Evolutionary conservation across 148 eudicot species (phyloP), one percentile per base, ranked within the genome.

Genomic region (Fagopyrum tataricum): DNA sequence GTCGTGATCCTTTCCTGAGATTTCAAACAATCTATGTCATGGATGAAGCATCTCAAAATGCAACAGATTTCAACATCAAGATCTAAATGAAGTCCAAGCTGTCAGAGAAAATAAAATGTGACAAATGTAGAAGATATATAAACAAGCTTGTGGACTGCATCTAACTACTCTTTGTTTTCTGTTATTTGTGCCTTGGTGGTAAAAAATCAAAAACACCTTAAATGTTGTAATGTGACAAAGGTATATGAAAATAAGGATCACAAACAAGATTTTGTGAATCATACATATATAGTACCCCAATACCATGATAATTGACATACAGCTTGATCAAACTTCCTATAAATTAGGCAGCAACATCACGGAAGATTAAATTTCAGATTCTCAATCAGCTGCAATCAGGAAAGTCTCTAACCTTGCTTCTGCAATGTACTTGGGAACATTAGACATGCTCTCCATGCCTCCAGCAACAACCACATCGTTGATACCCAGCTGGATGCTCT

Each of bases 381-480:
- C 2, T 24, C 41, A 64, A 13, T 55, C 10, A 55, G 61, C 26
- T 24, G 21, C 26, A 21, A 55, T 64, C 20, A 64, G 72, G 51
- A 41, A n/a, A 73, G 56, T 44, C 21, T 71, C 53, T 47, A 78
- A 94, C 97, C 98, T 95, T 70, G 96, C 90, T 78, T 95, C 93
- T 40, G 97, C 90, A 69, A 95, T 61, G 75, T 95, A 95, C 81
- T 95, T 95, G 8, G 97, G 98, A 67, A 78, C 90, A 75, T 95
- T 95, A 42, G 98, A 95, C 98, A 95, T 95, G 93, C 97, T 95
- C 76, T 95, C 98, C 98, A 95, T 95, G 79, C 98, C 98, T 83
- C 98, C 98, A 56, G 98, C 91, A 72, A 95, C 93, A 75, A 95
- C 98, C 72, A 95, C 78, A 80, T 95, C 97, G 77, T 91, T 95